phyloP scores from a whole-genome alignment of 2,329 filamentous ascomycete species.

The Ophiostoma fasciatum region DNA sequence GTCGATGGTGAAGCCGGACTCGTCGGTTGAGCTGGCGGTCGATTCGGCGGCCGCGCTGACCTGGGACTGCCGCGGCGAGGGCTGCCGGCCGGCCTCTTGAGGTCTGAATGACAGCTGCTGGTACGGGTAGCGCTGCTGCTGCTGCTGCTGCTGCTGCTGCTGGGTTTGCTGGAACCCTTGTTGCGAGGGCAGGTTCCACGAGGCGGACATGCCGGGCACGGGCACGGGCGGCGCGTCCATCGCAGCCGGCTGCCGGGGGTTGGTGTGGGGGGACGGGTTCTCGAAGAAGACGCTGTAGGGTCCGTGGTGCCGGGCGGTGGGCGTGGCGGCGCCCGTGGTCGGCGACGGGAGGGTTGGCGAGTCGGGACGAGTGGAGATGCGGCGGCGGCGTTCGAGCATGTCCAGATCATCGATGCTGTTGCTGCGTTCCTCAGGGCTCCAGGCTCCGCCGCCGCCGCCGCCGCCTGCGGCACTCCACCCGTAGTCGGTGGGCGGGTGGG shows the following conservation, averaged over 20 bases:
- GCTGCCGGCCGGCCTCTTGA: too few species aligned
- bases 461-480: too few species aligned
- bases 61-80: slow-evolving; percentile 8
- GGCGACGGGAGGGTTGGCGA: slow-evolving; percentile 11
- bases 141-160: not conserved
- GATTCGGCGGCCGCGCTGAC: slow-evolving; percentile 10
- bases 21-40: slow-evolving; percentile 6
- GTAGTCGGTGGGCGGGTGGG: too few species aligned
- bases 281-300: not conserved
- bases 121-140: not conserved
- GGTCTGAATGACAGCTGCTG: too few species aligned
- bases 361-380: slow-evolving; percentile 10
- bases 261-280: slow-evolving; percentile 1
- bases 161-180: too few species aligned
- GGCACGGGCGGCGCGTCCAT: not conserved
- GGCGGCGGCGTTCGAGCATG: slow-evolving; percentile 7
- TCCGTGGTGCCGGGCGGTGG: too few species aligned
- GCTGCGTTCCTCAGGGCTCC: not conserved
- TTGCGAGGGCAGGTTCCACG: slow-evolving; percentile 2
- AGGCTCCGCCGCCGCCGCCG: not conserved
- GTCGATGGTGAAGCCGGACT: slow-evolving; percentile 9
- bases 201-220: not conserved
- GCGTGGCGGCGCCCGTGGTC: not conserved
- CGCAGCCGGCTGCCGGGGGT: not conserved
- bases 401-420: not conserved